phyloP scores from a whole-genome alignment of 2,329 filamentous ascomycete species.

The Pseudogymnoascus sp. region DNA sequence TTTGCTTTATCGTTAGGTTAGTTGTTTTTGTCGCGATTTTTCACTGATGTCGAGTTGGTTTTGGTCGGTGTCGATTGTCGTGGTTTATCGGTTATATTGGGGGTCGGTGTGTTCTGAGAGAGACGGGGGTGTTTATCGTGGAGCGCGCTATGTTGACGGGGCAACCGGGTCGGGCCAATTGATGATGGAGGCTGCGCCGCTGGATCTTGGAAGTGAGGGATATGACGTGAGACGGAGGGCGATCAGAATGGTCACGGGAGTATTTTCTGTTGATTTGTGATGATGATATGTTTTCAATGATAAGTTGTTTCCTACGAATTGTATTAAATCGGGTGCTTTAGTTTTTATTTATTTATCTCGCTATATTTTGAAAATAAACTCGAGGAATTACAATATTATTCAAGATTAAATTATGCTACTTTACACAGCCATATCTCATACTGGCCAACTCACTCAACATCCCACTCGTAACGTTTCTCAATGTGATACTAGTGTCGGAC shows the following conservation, averaged over 20 bases:
- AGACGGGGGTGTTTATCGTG: conserved; percentile 3
- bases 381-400: neutral
- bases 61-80: conserved; percentile 1
- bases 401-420: neutral
- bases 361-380: neutral
- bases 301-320: neutral
- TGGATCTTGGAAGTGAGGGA: neutral
- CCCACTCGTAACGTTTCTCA: neutral
- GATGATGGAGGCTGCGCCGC: neutral
- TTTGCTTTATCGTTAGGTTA: neutral
- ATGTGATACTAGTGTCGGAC: neutral
- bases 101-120: neutral
- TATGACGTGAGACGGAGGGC: neutral
- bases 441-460: neutral
- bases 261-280: neutral
- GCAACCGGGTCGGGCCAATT: neutral
- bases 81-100: conserved; percentile 6
- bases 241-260: neutral
- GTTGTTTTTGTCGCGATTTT: conserved; percentile 5
- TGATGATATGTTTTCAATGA: neutral
- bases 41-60: neutral
- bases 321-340: neutral
- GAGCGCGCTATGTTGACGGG: neutral
- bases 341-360: neutral
- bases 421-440: neutral